Evolutionary conservation across 306 rosid genomes (phyloP).

Genomic region (Inga laurina): DNA sequence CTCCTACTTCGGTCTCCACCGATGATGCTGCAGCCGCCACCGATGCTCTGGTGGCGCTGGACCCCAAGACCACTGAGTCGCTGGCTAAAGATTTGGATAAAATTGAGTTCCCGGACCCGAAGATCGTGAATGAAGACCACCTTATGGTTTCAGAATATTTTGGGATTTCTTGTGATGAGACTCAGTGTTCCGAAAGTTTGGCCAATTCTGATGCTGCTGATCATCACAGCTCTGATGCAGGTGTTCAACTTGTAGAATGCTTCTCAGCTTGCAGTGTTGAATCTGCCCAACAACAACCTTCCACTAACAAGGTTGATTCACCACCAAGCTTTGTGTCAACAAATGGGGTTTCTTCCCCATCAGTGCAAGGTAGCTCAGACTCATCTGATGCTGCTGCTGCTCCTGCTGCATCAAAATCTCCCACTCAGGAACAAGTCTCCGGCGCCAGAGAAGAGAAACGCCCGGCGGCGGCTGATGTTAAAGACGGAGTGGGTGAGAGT

Average conservation of each 20-base stretch:
- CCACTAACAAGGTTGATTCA: neutral
- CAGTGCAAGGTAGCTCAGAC: neutral
- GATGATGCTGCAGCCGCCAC: neutral
- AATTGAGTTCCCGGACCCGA: neutral
- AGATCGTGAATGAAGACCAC: neutral
- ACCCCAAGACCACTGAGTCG: neutral
- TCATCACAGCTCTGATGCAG: neutral
- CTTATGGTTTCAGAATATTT: conserved; percentile 4
- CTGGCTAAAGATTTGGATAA: neutral
- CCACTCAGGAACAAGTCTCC: neutral
- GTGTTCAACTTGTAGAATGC: conserved; percentile 3
- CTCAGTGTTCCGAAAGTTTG: neutral
- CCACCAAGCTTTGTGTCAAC: neutral
- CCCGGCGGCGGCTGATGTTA: neutral
- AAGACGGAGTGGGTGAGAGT: neutral
- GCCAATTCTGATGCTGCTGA: neutral
- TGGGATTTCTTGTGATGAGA: neutral
- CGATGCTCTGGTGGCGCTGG: neutral
- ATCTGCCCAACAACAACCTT: neutral
- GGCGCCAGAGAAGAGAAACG: neutral
- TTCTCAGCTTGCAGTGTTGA: neutral
- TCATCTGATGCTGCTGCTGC: neutral
- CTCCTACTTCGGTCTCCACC: neutral
- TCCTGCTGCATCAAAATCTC: neutral
- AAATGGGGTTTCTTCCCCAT: conserved; percentile 9